Base-by-base conservation (phyloP, 1,284 basidiomycete genomes). In the Sanghuangporus weigelae region DNA sequence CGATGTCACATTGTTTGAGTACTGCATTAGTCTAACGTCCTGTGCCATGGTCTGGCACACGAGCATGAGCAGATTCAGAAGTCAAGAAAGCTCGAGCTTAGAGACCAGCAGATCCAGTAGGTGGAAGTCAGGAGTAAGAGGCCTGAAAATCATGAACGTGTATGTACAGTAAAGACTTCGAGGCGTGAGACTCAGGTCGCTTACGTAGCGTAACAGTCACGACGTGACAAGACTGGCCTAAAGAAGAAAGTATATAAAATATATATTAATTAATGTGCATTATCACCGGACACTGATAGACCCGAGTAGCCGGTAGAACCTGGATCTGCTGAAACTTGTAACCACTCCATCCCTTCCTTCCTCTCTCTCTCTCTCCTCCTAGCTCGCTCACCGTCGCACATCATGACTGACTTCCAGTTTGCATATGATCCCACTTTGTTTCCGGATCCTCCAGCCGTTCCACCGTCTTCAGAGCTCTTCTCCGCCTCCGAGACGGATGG, bases 381-480 rank as follows among this genome's bases (percentile, higher is more conserved):
- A 14, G 19, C 48, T 19, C 48, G 23, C 3, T 31, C 31, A 26
- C 21, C 44, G 46, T 42, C 49, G 56, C 23, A 58, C 26, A 38
- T 46, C 3, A 38, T 48, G 44, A 40, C 50, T 10, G 64, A 65
- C 44, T 62, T 62, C 38, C 60, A 46, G 39, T 65, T 65, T 35
- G 71, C 79, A 19, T 89, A 86, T 69, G 85, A 87, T 70, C 81
- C 85, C 2, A 73, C 80, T 59, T 67, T 85, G 39, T 84, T 86
- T 63, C 84, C 86, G 2, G 79, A 81, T 6, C 82, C 84, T 0
- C 80, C 82, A 0, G 81, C 85, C 0, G 71, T 89, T 0, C 87
- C 87, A 0, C 77, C 89, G 0, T 88, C 88, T 12, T 83, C 87
- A 42, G 88, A 89, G 70, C 84, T 91, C 68, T 90, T 92, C 73